Evolutionary conservation across 148 eudicot species (phyloP).

Genomic region (Beta vulgaris): DNA sequence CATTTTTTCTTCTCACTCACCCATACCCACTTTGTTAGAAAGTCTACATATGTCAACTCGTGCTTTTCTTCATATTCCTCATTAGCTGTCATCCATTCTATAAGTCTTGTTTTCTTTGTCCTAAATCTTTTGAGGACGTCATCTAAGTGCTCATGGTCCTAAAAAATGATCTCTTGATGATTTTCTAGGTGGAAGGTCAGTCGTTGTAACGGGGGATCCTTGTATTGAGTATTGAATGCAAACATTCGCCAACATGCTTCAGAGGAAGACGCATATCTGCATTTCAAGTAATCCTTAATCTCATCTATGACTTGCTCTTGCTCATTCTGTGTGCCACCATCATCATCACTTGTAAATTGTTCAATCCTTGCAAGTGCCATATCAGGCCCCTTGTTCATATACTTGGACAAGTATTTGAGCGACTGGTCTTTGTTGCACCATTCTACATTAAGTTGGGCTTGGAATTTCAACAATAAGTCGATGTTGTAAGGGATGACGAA

Average conservation of each 20-base stretch:
- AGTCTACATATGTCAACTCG: constrained; percentile 1
- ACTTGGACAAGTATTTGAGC: background rate
- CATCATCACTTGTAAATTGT: background rate
- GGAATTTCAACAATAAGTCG: constrained; percentile 5
- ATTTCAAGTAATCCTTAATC: no score
- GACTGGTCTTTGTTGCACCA: constrained; percentile 9
- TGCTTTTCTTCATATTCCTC: background rate
- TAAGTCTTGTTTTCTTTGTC: background rate
- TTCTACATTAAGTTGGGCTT: constrained; percentile 6
- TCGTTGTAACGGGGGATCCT: background rate
- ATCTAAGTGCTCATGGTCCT: background rate
- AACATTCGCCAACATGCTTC: constrained; percentile 6
- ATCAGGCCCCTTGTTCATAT: constrained; percentile 15
- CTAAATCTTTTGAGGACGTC: background rate
- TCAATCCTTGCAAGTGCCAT: constrained; percentile 22
- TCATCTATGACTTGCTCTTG: no score
- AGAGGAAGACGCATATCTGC: constrained; percentile 9
- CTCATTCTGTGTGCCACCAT: no score
- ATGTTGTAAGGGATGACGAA: constrained; percentile 6
- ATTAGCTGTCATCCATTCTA: background rate
- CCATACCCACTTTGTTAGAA: constrained; percentile 15
- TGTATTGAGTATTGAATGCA: background rate
- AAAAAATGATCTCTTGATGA: background rate
- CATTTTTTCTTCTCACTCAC: background rate
- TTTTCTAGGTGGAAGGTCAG: background rate